Evolutionary conservation across 129 eudicot species (phyloP).

Genomic region (Lactuca sativa): DNA sequence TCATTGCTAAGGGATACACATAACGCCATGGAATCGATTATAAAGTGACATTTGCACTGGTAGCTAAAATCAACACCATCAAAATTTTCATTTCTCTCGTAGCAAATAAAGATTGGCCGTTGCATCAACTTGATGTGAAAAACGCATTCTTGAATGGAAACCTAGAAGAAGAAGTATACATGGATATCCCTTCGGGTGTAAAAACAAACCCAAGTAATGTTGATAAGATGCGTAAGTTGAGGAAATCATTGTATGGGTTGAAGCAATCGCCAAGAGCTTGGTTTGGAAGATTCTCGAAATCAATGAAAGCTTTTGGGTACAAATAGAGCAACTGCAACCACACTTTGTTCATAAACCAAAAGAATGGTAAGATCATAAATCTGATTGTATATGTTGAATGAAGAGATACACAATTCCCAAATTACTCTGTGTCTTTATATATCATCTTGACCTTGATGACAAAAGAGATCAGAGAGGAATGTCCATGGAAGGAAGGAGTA

Average conservation of each 20-base stretch:
- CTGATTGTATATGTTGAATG: slow-evolving; percentile 7
- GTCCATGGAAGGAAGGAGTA: too few relatives aligned
- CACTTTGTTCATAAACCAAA: slow-evolving; percentile 1
- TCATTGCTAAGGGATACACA: too few relatives aligned
- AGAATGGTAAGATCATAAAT: neutral
- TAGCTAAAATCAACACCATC: slow-evolving; percentile 7
- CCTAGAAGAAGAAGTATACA: neutral
- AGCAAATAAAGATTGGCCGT: slow-evolving; percentile 9
- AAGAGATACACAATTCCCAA: too few relatives aligned
- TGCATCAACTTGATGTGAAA: neutral
- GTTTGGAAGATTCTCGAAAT: neutral
- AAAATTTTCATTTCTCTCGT: slow-evolving; percentile 4
- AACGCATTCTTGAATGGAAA: too few relatives aligned
- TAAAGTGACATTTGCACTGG: neutral
- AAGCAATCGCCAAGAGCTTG: neutral
- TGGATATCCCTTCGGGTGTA: slow-evolving; percentile 17
- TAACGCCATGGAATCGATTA: too few relatives aligned
- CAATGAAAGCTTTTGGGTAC: slow-evolving; percentile 2
- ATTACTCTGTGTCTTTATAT: too few relatives aligned
- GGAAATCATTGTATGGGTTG: slow-evolving; percentile 9
- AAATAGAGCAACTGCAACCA: neutral
- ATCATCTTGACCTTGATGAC: too few relatives aligned
- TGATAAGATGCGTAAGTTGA: slow-evolving; percentile 9
- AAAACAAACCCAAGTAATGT: neutral
- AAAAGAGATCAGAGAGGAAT: too few relatives aligned